Evolutionary conservation across 345 rosid genomes (phyloP).

Genomic region (Citrus glauca): DNA sequence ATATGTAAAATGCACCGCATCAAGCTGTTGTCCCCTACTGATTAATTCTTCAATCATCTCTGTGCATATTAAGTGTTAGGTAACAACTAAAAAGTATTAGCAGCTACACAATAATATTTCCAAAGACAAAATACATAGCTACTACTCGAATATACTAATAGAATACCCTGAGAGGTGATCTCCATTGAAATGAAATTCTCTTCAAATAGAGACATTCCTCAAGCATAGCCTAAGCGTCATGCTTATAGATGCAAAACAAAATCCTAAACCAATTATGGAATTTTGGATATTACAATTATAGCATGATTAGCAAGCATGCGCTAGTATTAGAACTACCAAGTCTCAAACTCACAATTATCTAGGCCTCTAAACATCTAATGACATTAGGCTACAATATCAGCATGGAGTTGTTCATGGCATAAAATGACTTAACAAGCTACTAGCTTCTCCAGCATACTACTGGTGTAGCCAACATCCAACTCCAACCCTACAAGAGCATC

Average conservation of each 20-base stretch:
- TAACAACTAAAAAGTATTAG: slow-evolving; percentile 14
- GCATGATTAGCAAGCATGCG: background rate
- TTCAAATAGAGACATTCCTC: background rate
- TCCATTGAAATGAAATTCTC: background rate
- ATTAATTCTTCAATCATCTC: slow-evolving; percentile 89
- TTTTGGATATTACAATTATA: background rate
- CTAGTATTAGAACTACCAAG: background rate
- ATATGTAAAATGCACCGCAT: slow-evolving; percentile 95
- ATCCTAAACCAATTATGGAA: background rate
- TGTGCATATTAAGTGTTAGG: slow-evolving; percentile 19
- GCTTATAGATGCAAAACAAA: background rate
- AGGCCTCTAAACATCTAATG: background rate
- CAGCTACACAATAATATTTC: background rate
- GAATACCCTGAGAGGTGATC: background rate
- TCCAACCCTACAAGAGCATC: background rate
- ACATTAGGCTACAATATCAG: background rate
- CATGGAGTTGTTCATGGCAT: background rate
- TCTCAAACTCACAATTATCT: background rate
- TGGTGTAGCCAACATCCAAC: background rate
- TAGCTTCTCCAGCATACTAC: background rate
- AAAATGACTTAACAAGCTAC: background rate
- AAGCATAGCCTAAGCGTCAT: background rate
- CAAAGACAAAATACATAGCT: background rate
- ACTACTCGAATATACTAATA: background rate
- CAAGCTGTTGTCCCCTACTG: slow-evolving; percentile 92